Evolutionary conservation across 768 basidiomycete genomes (phyloP), one percentile per base, ranked within the genome.

Genomic region (Dioszegia crocea): DNA sequence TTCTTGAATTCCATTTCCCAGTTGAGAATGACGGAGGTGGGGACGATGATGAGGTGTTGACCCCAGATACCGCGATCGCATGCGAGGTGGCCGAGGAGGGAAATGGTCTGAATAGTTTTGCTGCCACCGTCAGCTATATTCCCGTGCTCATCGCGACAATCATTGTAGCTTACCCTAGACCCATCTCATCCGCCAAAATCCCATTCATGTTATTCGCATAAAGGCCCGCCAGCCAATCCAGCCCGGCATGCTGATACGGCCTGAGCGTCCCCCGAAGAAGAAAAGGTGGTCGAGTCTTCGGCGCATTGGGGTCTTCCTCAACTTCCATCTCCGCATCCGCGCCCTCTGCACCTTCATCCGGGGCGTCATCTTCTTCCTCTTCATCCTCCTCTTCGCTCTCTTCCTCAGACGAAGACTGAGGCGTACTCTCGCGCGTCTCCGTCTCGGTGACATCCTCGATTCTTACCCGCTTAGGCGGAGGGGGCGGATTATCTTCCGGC

Each of bases 171-270:
- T 68, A 93, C 90, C 91, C 91, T 6, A 94, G 78, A 43, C 91
- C 92, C 91, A 96, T 93, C 76, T 94, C 91, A 70, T 94, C 92
- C 1, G 91, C 90, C 38, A 79, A 62, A 33, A 79, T 79, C 38
- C 80, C 80, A 63, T 81, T 81, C 63, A 78, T 74, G 3, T 76
- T 75, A 36, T 78, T 78, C 19, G 74, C 65, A 65, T 79, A 80
- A 0, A 80, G 60, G 51, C 76, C 76, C 2, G 78, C 80, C 12
- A 81, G 77, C 80, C 80, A 81, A 45, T 80, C 79, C 17, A 81
- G 69, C 2, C 80, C 80, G 16, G 76, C 78, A 56, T 79, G 78
- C 57, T 81, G 80, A 58, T 81, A 81, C 5, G 80, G 80, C 16
- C 80, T 73, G 8, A 81, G 67, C 0, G 71, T 76, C 0, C 79